Percentiles rank a stretch among this genome's conserved stretches.
Evolutionary conservation across 352 stramenopile genomes (phyloP).

Genomic region (Globisporangium acanthophoron): DNA sequence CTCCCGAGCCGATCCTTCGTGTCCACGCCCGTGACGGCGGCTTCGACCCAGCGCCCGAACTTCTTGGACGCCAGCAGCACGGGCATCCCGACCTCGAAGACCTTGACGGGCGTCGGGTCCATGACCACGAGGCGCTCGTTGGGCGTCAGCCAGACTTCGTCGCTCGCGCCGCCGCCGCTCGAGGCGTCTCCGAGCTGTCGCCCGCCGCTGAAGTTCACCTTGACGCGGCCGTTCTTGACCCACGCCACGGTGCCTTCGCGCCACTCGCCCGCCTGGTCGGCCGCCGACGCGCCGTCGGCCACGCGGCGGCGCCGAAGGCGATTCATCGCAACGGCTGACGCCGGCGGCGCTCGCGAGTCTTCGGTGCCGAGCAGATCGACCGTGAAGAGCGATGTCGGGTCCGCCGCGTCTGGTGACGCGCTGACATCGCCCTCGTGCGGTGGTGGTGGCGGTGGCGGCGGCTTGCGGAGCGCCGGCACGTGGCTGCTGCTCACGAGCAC

Average conservation of each 20-base stretch:
- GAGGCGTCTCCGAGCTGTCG: conserved; percentile 23
- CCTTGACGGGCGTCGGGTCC: conserved; percentile 36
- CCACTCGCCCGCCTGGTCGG: conserved; percentile 29
- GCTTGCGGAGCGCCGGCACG: not conserved
- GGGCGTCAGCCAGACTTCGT: conserved; percentile 39
- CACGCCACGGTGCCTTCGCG: conserved; percentile 51
- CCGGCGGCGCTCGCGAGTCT: not conserved
- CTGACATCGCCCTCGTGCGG: not conserved
- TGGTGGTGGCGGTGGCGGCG: too few species aligned
- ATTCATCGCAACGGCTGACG: not conserved
- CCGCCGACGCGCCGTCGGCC: not conserved
- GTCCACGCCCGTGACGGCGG: conserved; percentile 33
- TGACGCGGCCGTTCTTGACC: conserved; percentile 50
- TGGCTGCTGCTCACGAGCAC: conserved; percentile 26
- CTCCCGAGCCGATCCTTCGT: conserved; percentile 35
- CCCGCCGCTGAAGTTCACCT: conserved; percentile 47
- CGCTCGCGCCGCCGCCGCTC: conserved; percentile 10
- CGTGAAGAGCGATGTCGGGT: conserved; percentile 26
- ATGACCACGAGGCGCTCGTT: conserved; percentile 40
- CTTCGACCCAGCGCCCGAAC: conserved; percentile 46
- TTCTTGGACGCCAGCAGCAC: conserved; percentile 46
- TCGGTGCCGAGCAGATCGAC: conserved; percentile 22
- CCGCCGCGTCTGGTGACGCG: not conserved
- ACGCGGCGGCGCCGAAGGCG: not conserved
- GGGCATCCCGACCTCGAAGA: conserved; percentile 44